Evolutionary conservation across 192 early-diverging fungal genomes (phyloP).

Genomic region (Backusella sp.): DNA sequence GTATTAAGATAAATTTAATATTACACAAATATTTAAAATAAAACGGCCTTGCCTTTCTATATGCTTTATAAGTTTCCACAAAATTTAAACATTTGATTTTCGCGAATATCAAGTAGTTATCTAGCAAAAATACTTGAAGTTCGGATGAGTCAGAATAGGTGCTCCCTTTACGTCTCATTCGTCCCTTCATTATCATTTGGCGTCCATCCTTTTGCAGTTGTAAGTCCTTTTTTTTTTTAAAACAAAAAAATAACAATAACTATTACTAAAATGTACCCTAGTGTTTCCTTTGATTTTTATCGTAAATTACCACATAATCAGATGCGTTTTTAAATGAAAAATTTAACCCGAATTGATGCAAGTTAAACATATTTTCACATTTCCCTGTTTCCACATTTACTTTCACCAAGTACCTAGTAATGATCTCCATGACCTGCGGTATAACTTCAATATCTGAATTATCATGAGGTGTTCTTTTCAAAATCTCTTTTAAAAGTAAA

Average conservation of each 20-base stretch:
- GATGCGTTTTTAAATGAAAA: slow-evolving; percentile 52
- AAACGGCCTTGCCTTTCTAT: slow-evolving; percentile 42
- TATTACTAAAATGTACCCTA: background rate
- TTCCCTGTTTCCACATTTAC: slow-evolving; percentile 90
- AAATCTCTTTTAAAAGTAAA: slow-evolving; percentile 74
- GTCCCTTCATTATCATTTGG: slow-evolving; percentile 77
- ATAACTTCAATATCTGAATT: slow-evolving; percentile 73
- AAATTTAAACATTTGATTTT: slow-evolving; percentile 63
- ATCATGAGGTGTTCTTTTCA: slow-evolving; percentile 77
- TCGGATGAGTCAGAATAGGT: slow-evolving; percentile 61
- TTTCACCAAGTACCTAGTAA: slow-evolving; percentile 70
- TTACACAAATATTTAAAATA: background rate
- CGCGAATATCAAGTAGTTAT: slow-evolving; percentile 80
- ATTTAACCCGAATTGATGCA: slow-evolving; percentile 72
- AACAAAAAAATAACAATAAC: background rate
- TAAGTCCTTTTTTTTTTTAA: slow-evolving; percentile 58
- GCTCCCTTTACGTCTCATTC: slow-evolving; percentile 67
- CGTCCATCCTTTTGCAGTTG: slow-evolving; percentile 68
- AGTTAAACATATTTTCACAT: slow-evolving; percentile 82
- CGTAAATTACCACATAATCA: slow-evolving; percentile 20
- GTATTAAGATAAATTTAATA: background rate
- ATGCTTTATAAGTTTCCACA: slow-evolving; percentile 61
- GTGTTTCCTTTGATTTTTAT: background rate
- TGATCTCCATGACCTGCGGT: slow-evolving; percentile 67
- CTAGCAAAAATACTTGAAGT: slow-evolving; percentile 82